These are phyloP conservation scores for Microdochium paspali DNA, from an alignment of 2,329 filamentous ascomycete genomes.

Conservation along the genomic window DNA sequence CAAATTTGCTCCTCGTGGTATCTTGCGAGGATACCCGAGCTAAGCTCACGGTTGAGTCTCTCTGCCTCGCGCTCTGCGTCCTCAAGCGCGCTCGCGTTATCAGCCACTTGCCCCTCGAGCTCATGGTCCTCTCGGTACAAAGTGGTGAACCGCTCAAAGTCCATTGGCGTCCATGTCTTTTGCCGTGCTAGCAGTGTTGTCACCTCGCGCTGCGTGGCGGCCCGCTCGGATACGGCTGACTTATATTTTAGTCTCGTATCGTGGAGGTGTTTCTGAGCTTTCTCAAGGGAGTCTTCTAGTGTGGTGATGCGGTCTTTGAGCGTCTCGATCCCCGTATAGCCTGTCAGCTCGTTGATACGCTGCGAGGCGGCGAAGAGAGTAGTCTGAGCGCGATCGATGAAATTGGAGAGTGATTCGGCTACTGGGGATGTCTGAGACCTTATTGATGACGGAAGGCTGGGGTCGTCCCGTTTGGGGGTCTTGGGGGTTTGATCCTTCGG, in stretches of 20 bases:
- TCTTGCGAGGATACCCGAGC: slow-evolving; percentile 73
- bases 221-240: slow-evolving; percentile 71
- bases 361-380: slow-evolving; percentile 79
- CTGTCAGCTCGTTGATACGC: slow-evolving; percentile 86
- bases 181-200: slow-evolving; percentile 90
- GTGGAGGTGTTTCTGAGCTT: slow-evolving; percentile 57
- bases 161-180: slow-evolving; percentile 76
- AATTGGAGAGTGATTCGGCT: slow-evolving; percentile 44
- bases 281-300: slow-evolving; percentile 49
- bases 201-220: slow-evolving; percentile 89
- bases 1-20: slow-evolving; percentile 99
- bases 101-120: slow-evolving; percentile 75
- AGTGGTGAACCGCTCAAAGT: slow-evolving; percentile 89
- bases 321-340: slow-evolving; percentile 83
- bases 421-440: slow-evolving; percentile 17
- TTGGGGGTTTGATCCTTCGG: not conserved
- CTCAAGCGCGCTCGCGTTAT: slow-evolving; percentile 62
- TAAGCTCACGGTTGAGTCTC: slow-evolving; percentile 64
- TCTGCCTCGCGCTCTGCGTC: slow-evolving; percentile 74
- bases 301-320: slow-evolving; percentile 70
- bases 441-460: slow-evolving; percentile 20
- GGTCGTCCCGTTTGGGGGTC: not conserved
- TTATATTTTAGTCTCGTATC: slow-evolving; percentile 69
- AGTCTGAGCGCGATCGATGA: slow-evolving; percentile 86
- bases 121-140: slow-evolving; percentile 89